Evolutionary conservation across 108 stramenopile genomes (phyloP), one percentile per base, ranked within the genome.

Genomic region (Conticribra guillardii): DNA sequence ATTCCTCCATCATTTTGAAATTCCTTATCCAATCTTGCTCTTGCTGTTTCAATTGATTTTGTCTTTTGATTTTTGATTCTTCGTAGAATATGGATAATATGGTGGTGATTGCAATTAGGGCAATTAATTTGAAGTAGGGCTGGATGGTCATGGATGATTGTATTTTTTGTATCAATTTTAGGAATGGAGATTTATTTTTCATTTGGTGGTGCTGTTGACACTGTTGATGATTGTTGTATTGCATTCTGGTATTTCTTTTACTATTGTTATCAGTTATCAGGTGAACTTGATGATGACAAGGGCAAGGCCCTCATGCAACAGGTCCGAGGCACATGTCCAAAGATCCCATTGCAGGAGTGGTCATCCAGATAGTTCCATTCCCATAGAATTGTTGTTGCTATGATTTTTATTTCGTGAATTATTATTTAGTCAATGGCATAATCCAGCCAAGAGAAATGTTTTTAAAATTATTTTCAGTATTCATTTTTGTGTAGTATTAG

Each of bases 271-370:
- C n/a, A n/a, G n/a, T n/a, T n/a, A n/a, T 9, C 33, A 19, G 60
- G 14, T 8, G 4, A 29, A 1, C 34, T 44, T 2, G 5, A n/a
- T n/a, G n/a, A n/a, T n/a, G n/a, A n/a, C n/a, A n/a, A n/a, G n/a
- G n/a, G n/a, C n/a, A n/a, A n/a, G n/a, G n/a, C n/a, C n/a, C n/a
- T n/a, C n/a, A n/a, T n/a, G n/a, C n/a, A n/a, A n/a, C 47, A 33
- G 79, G 66, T 47, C 56, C 59, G 19, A 80, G 29, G 8, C 49
- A 54, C 61, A 73, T 69, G 34, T 71, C 79, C 47, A 69, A 69
- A 58, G 46, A 72, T 37, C 47, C 47, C 79, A 80, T 80, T 19
- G 72, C 79, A 19, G 79, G 79, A 34, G 79, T 80, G 44, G 41
- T 30, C 50, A 80, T 32, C 44, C 53, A 50, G 32, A 73, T 24